Conservation (phyloP, 495 filamentous ascomycete genomes). For the Poronia punctata region DNA sequence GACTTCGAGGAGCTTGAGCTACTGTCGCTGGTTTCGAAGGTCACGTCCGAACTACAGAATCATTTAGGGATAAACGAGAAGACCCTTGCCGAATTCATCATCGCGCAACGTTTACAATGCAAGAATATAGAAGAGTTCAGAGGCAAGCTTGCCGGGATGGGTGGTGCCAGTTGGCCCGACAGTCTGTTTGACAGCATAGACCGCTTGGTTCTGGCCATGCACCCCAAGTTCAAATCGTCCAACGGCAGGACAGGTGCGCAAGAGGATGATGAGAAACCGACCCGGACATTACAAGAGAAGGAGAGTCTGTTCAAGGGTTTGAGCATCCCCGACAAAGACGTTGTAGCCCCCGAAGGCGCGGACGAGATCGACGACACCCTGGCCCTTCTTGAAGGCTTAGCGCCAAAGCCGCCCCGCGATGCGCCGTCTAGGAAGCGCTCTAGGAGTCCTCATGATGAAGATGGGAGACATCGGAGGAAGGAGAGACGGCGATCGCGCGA, state of each 20-base stretch:
- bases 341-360: constrained; percentile 37
- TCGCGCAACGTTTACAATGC: constrained; percentile 79
- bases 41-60: constrained; percentile 90
- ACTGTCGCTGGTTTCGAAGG: constrained; percentile 87
- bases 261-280: constrained; percentile 33
- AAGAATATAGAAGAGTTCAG: constrained; percentile 58
- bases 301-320: constrained; percentile 81
- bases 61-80: constrained; percentile 90
- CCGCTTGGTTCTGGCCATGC: constrained; percentile 78
- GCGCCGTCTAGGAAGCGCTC: constrained; percentile 56
- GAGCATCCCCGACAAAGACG: constrained; percentile 75
- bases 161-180: constrained; percentile 81
- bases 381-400: constrained; percentile 79
- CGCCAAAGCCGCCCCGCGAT: constrained; percentile 50
- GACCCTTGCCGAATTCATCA: constrained; percentile 90
- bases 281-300: constrained; percentile 49
- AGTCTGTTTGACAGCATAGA: constrained; percentile 90
- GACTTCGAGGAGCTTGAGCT: constrained; percentile 76
- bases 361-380: constrained; percentile 90
- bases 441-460: constrained; percentile 62
- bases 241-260: constrained; percentile 28
- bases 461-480: constrained; percentile 34
- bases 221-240: constrained; percentile 67
- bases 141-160: constrained; percentile 58
- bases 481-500: constrained; percentile 38